Evolutionary conservation across 2,329 filamentous ascomycete species (phyloP), one percentile per base, ranked within the genome.

Genomic region (Pseudocercospora ulei): DNA sequence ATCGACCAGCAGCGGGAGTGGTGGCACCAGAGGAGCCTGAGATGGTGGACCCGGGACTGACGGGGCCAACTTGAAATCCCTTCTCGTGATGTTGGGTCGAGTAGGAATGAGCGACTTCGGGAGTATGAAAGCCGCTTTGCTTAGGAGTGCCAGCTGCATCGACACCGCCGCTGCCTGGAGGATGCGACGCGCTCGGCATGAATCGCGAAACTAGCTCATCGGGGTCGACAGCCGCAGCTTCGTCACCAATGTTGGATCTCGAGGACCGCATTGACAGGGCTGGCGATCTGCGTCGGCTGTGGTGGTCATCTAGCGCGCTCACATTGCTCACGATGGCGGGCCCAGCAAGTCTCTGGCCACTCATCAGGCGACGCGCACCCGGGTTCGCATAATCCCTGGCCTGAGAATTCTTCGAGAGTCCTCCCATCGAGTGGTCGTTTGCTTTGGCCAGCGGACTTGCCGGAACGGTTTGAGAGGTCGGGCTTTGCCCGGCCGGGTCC

Each of bases 171-270:
- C 50, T 50, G 1, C 44, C 46, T 3, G 53, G 49, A 6, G 56
- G 55, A 38, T 59, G 53, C 6, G 56, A 58, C 11, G 47, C 38
- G 27, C 47, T 52, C 7, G 54, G 51, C 5, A 59, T 47, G 39
- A 59, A 59, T 11, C 54, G 50, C 6, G 57, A 59, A 5, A 59
- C 50, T 3, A 59, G 47, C 38, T 59, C 56, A 18, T 54, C 51
- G 18, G 29, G 35, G 12, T 50, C 47, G 11, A 46, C 44, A 23
- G 50, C 43, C 9, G 46, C 43, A 5, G 23, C 30, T 14, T 47
- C 47, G 7, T 47, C 43, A 9, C 37, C 46, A 13, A 50, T 34
- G 13, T 50, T 53, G 8, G 51, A 54, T 13, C 38, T 43, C 9
- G 53, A 49, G 7, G 52, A 56, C 7, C 44, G 42, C 17, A 56